Base-by-base conservation (phyloP, 2,329 filamentous ascomycete species). In the Ustilaginoidea virens region DNA sequence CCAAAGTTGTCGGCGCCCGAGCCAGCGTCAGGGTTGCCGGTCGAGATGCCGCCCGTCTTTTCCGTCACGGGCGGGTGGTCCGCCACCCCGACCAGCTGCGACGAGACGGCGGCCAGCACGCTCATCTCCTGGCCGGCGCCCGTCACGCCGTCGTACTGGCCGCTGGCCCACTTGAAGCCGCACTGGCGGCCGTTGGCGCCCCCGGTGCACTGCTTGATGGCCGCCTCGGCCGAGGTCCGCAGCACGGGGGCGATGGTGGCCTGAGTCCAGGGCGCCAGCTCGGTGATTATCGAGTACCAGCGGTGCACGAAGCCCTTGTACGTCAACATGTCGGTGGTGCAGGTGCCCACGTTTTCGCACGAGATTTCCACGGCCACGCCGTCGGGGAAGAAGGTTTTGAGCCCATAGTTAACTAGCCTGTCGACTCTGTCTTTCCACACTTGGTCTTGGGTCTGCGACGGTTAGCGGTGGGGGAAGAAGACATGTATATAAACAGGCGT, bases 331-430 rank as follows among this genome's bases (percentile, higher is more conserved):
- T 77, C 73, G 22, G 57, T 56, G 38, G 64, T 64, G 51, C 73
- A 77, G 5, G 48, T 58, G 14, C 35, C 39, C 2, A n/a, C 19
- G 12, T 14, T 15, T 37, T 74, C 67, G 46, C 72, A 77, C 10
- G 63, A 54, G 11, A 66, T 49, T 47, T 83, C 79, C 27, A 56
- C 67, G 41, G 78, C 70, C 36, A 74, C 56, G 24, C 61, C 60
- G 17, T 65, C 48, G 21, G 56, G 56, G 52, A 65, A 66, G 46
- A 66, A 67, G 36, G 56, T 45, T 8, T 49, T 41, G n/a, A 60
- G 30, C 13, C 55, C 56, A 14, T 52, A 54, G 8, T 57, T 51
- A 2, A 72, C 41, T 7, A 79, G 59, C 7, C 57, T 56, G 25
- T 67, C 47, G 22, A 72, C 48, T 7, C 63, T 61, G 0, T 43